These are phyloP conservation scores for Elsinoe fawcettii DNA, from an alignment of 2,329 filamentous ascomycete species.

Conservation along the genomic window DNA sequence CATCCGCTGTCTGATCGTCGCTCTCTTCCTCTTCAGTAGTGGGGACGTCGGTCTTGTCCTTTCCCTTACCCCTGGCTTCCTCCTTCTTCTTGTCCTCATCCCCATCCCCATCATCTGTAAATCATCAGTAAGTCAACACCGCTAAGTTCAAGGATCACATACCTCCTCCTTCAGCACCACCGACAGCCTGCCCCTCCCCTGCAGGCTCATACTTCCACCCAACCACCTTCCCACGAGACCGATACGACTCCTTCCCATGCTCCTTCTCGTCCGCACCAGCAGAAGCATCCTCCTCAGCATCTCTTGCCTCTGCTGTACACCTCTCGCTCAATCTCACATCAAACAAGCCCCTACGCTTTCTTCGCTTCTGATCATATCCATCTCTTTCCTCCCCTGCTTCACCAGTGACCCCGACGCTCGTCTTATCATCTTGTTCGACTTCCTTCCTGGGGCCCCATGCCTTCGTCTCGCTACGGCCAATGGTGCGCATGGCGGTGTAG, in stretches of 20 bases:
- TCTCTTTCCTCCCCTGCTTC: not conserved
- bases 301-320: not conserved
- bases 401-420: slow-evolving; percentile 30
- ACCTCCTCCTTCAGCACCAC: not conserved
- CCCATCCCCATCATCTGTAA: slow-evolving; percentile 1
- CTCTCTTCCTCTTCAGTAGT: not conserved
- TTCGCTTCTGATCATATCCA: not conserved
- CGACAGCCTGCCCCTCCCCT: not conserved
- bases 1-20: not conserved
- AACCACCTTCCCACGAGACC: not conserved
- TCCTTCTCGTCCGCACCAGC: not conserved
- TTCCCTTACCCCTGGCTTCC: not conserved
- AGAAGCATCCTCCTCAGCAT: not conserved
- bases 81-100: slow-evolving; percentile 1
- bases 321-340: not conserved
- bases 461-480: not conserved
- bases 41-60: not conserved
- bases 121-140: not conserved
- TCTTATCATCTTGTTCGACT: not conserved
- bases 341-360: too few relatives aligned
- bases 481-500: too few relatives aligned
- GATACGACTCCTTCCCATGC: not conserved
- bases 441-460: not conserved
- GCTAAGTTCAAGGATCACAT: not conserved
- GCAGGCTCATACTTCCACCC: not conserved